phyloP scores from a whole-genome alignment of 768 basidiomycete species.

The Psilocybe tampanensis region DNA sequence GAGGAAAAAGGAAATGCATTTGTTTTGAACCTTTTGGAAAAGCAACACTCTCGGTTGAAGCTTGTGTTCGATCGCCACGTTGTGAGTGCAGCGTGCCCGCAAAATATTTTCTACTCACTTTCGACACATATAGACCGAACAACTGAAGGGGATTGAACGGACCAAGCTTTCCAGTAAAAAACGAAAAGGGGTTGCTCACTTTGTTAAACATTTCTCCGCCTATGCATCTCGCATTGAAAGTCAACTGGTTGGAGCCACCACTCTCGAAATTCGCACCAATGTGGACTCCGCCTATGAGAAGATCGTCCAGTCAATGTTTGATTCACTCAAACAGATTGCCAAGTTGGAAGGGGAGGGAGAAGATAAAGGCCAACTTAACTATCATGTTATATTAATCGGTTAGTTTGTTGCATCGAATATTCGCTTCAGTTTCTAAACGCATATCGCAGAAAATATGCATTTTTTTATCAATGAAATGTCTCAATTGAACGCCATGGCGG shows the following conservation, averaged over 20 bases:
- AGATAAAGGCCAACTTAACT: conserved; percentile 96
- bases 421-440: neutral
- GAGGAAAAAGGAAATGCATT: conserved; percentile 82
- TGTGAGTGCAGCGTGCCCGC: conserved; percentile 41
- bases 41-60: conserved; percentile 79
- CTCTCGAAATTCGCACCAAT: conserved; percentile 71
- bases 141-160: conserved; percentile 85
- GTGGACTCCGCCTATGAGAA: conserved; percentile 87
- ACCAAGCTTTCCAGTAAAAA: conserved; percentile 93
- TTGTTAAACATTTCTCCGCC: conserved; percentile 90
- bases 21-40: conserved; percentile 70
- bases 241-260: conserved; percentile 79
- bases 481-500: conserved; percentile 62
- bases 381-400: conserved; percentile 95
- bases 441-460: conserved; percentile 87
- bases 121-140: conserved; percentile 61
- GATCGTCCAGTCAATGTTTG: conserved; percentile 91
- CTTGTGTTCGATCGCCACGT: conserved; percentile 77
- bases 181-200: conserved; percentile 88
- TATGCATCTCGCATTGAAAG: conserved; percentile 84
- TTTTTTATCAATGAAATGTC: conserved; percentile 86
- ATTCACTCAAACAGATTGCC: conserved; percentile 92
- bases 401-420: conserved; percentile 26
- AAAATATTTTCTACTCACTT: conserved; percentile 4
- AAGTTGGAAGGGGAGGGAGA: conserved; percentile 93